Percentiles rank a stretch among this genome's conserved stretches.
phyloP scores from a whole-genome alignment of 2,329 filamentous ascomycete genomes.

The Neopestalotiopsis rosae region DNA sequence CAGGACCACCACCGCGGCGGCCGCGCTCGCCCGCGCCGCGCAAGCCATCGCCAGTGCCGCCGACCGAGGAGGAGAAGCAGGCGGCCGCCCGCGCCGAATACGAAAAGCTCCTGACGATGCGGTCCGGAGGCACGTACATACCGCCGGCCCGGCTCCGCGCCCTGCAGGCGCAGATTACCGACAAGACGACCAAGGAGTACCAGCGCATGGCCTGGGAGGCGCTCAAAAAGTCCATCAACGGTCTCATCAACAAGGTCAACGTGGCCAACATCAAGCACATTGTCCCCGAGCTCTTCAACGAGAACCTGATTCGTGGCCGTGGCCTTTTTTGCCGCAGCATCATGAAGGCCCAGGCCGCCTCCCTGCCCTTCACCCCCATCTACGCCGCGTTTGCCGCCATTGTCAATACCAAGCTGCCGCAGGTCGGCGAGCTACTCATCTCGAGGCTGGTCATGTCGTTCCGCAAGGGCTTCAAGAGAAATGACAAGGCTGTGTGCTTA shows the following conservation, averaged over 20 bases:
- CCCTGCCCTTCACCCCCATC: conserved; percentile 93
- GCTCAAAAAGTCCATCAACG: conserved; percentile 98
- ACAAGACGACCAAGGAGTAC: conserved; percentile 95
- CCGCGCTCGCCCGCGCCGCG: conserved; percentile 24
- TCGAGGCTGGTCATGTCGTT: conserved; percentile 90
- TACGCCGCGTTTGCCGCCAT: conserved; percentile 96
- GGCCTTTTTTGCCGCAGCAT: conserved; percentile 95
- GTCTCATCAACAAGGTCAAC: conserved; percentile 99
- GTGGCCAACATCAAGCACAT: conserved; percentile 98
- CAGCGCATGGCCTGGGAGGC: conserved; percentile 99
- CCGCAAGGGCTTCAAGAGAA: conserved; percentile 92
- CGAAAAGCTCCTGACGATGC: conserved; percentile 88
- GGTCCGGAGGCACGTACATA: conserved; percentile 95
- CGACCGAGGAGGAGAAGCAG: conserved; percentile 83
- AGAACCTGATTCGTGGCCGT: conserved; percentile 90
- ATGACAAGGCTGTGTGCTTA: conserved; percentile 95
- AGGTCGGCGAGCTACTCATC: conserved; percentile 89
- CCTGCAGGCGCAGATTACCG: conserved; percentile 94
- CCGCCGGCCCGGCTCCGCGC: conserved; percentile 89
- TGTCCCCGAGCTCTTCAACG: conserved; percentile 91
- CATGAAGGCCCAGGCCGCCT: conserved; percentile 97
- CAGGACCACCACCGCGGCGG: neutral
- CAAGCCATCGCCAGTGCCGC: conserved; percentile 35
- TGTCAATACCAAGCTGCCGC: conserved; percentile 95
- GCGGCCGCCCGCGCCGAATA: conserved; percentile 90